phyloP scores from a whole-genome alignment of 2,329 filamentous ascomycete genomes.

The Lachnellula arida region DNA sequence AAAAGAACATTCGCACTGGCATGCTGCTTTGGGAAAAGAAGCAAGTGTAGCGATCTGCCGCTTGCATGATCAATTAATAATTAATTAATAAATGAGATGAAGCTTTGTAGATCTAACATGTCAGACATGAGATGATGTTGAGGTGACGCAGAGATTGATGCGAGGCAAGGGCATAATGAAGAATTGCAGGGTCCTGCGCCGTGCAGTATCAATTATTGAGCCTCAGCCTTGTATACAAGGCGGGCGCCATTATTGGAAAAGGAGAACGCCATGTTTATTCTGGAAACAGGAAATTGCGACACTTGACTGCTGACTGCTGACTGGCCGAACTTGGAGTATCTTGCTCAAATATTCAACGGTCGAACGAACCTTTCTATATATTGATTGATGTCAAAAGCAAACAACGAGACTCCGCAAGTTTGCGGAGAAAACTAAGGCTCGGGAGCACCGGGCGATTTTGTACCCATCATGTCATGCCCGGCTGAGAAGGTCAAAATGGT shows the following conservation, averaged over 20 bases:
- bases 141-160: conserved; percentile 9
- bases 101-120: neutral
- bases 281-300: neutral
- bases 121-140: conserved; percentile 8
- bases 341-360: neutral
- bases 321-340: neutral
- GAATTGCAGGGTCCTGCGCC: neutral
- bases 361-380: neutral
- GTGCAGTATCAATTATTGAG: conserved; percentile 4
- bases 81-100: neutral
- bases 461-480: neutral
- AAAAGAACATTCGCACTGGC: neutral
- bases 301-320: neutral
- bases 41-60: neutral
- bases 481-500: conserved; percentile 9
- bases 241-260: neutral
- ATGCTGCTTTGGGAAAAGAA: conserved; percentile 1
- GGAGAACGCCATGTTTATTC: neutral
- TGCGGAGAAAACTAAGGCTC: conserved; percentile 7
- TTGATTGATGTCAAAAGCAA: neutral
- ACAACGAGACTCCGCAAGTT: neutral
- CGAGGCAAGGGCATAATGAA: conserved; percentile 5
- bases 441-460: conserved; percentile 3
- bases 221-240: conserved; percentile 14
- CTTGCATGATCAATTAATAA: neutral